Conservation (phyloP, 176 grass and related monocot genomes). For the Oryza nivara region DNA sequence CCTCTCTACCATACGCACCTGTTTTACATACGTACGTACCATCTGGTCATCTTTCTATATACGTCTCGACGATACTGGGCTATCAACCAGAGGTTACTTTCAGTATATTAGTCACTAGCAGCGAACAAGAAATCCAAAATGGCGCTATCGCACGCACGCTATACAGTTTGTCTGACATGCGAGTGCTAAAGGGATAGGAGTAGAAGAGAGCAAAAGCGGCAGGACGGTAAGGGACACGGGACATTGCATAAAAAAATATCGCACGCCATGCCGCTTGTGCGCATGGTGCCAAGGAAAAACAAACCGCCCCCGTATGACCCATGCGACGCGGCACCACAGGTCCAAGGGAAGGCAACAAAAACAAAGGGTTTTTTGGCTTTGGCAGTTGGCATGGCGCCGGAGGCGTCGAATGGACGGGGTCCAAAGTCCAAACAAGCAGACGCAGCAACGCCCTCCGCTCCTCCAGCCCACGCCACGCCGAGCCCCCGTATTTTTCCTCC, state of each 20-base stretch:
- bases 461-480: neutral
- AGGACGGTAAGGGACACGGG: neutral
- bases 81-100: neutral
- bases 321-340: neutral
- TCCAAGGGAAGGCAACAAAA: neutral
- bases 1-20: neutral
- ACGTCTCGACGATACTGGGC: neutral
- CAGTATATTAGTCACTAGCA: neutral
- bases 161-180: neutral
- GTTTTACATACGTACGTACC: neutral
- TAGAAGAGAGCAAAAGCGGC: neutral
- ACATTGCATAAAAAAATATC: neutral
- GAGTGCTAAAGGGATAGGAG: neutral
- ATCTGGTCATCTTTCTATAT: neutral
- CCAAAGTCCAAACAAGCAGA: neutral
- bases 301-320: neutral
- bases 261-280: neutral
- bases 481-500: neutral
- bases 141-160: neutral
- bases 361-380: neutral
- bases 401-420: neutral
- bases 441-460: neutral
- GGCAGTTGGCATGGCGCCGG: constrained; percentile 19
- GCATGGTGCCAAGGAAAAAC: neutral
- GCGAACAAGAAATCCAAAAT: neutral